These are phyloP conservation scores for Xylaria sp. DNA, from an alignment of 2,329 filamentous ascomycete genomes.

Conservation along the genomic window DNA sequence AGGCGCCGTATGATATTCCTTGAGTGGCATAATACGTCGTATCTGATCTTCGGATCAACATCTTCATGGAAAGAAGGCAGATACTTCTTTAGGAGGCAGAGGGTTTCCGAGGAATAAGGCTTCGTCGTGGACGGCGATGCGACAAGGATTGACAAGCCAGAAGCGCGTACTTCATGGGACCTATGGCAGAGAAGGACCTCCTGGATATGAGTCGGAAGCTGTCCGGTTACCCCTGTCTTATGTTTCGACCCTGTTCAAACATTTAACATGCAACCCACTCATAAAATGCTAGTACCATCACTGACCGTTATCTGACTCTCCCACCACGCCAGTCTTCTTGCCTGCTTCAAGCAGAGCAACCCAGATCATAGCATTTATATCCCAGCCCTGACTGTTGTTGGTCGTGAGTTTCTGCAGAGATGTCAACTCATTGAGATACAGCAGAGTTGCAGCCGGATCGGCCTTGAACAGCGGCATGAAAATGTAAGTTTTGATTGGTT, in stretches of 20 bases:
- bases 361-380: constrained; percentile 53
- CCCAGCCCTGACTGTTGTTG: constrained; percentile 41
- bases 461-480: constrained; percentile 58
- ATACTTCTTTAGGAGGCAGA: constrained; percentile 59
- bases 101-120: constrained; percentile 58
- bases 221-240: constrained; percentile 28
- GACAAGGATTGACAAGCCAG: constrained; percentile 76
- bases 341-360: constrained; percentile 65
- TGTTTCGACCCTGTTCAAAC: constrained; percentile 15
- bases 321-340: constrained; percentile 64
- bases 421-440: constrained; percentile 56
- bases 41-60: constrained; percentile 77
- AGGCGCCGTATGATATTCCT: constrained; percentile 74
- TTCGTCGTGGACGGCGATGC: constrained; percentile 69
- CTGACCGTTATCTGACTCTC: constrained; percentile 53
- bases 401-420: constrained; percentile 43
- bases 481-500: constrained; percentile 59
- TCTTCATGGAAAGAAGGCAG: constrained; percentile 73
- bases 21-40: constrained; percentile 69
- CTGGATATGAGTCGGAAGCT: constrained; percentile 41
- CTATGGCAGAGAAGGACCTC: constrained; percentile 50
- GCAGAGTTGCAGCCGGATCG: constrained; percentile 48
- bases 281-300: constrained; percentile 12
- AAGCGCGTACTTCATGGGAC: constrained; percentile 62
- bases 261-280: constrained; percentile 10